Percentiles rank a stretch among this genome's conserved stretches.
Evolutionary conservation across 148 eudicot genomes (phyloP).

Genomic region (Chenopodium berlandieri): DNA sequence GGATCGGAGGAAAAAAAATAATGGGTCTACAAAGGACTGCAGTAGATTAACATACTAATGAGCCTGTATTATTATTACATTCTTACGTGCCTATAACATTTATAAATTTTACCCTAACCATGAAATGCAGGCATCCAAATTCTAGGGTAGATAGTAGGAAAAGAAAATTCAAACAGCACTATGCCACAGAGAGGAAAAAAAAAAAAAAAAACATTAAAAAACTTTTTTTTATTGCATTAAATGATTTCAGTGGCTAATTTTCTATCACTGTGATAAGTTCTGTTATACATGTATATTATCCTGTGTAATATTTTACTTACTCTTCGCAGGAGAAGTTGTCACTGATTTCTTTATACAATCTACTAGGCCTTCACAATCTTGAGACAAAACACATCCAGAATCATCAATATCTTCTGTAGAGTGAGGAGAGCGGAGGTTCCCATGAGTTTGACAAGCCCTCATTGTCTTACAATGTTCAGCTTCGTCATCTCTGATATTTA

Average conservation of each 20-base stretch:
- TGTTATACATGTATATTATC: neutral
- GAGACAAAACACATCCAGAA: conserved; percentile 41
- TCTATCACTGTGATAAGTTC: neutral
- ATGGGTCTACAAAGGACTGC: too few relatives aligned
- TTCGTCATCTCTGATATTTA: conserved; percentile 94
- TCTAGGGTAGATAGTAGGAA: neutral
- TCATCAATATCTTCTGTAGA: conserved; percentile 48
- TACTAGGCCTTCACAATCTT: conserved; percentile 83
- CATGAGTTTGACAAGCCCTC: conserved; percentile 95
- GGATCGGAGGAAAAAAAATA: too few relatives aligned
- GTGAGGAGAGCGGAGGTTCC: conserved; percentile 94
- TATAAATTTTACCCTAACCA: neutral
- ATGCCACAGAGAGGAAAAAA: neutral
- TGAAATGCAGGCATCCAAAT: neutral
- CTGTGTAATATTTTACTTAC: conserved; percentile 16
- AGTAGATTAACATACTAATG: neutral
- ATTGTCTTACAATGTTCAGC: conserved; percentile 99
- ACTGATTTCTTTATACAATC: conserved; percentile 83
- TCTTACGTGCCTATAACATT: neutral
- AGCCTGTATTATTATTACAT: neutral
- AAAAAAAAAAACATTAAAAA: neutral
- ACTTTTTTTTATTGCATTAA: neutral
- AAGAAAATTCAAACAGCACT: neutral
- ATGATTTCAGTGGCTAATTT: neutral
- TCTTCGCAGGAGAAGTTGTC: conserved; percentile 33